Evolutionary conservation across 1,139 yeast genomes (phyloP).

Genomic region (Magnusiomyces starmeri): DNA sequence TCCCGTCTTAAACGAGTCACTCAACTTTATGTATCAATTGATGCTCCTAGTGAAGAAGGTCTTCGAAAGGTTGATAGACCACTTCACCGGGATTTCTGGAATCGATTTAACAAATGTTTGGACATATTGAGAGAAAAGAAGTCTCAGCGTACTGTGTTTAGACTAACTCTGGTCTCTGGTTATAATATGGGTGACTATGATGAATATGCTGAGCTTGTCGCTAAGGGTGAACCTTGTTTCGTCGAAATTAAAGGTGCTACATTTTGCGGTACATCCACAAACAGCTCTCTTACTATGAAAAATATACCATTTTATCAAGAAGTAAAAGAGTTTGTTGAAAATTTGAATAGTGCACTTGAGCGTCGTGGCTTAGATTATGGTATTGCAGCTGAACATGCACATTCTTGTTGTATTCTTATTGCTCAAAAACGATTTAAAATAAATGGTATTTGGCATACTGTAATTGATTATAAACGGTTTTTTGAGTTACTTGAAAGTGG

Average conservation of each 20-base stretch:
- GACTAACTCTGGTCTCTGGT: conserved; percentile 86
- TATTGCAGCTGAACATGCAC: conserved; percentile 93
- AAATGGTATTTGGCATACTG: conserved; percentile 78
- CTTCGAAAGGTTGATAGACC: conserved; percentile 85
- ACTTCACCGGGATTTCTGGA: conserved; percentile 87
- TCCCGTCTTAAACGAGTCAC: conserved; percentile 67
- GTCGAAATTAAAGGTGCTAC: conserved; percentile 94
- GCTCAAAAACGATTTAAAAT: conserved; percentile 69
- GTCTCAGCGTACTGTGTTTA: conserved; percentile 84
- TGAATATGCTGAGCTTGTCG: conserved; percentile 87
- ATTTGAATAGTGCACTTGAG: conserved; percentile 50
- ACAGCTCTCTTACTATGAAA: conserved; percentile 89
- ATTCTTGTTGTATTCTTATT: conserved; percentile 82
- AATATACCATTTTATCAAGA: conserved; percentile 93
- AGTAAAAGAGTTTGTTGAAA: conserved; percentile 66
- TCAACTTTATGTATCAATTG: conserved; percentile 85
- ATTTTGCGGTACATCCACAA: conserved; percentile 78
- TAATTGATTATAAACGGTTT: conserved; percentile 73
- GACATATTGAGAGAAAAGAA: conserved; percentile 72
- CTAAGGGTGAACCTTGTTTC: conserved; percentile 74
- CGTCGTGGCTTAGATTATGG: conserved; percentile 66
- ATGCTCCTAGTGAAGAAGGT: conserved; percentile 78
- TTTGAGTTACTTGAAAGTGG: conserved; percentile 55
- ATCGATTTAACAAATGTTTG: conserved; percentile 69
- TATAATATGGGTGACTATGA: conserved; percentile 76